Base-by-base conservation (phyloP, 78 protist genomes). In the Dictyostelium intermedium region DNA sequence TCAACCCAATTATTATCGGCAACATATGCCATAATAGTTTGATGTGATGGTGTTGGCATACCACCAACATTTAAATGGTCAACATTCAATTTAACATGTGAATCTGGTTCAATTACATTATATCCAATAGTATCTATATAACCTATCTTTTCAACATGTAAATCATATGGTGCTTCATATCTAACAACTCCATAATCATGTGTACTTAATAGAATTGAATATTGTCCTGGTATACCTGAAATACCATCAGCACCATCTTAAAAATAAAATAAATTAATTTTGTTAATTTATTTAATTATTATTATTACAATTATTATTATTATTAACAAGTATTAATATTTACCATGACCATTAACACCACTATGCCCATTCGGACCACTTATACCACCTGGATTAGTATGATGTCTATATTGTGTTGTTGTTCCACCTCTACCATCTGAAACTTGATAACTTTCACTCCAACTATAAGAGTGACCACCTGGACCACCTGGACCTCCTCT, bases 1-100 rank as follows among this genome's bases (percentile, higher is more conserved):
- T 20, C 37, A 0, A 91, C 91, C 95, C 95, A 91, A 27, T 74
- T 18, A 45, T 82, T 83, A 50, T 91, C 83, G 1, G 43, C 35
- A n/a, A 91, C 34, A 45, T 83, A 91, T 8, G 91, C 45, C 56
- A 53, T 25, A 27, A 91, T 91, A 35, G 35, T 32, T 32, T 82
- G 89, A 30, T 72, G 66, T 30, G 89, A 83, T 30, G 95, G 95
- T 66, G 95, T 91, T 30, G 95, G 91, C 95, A 91, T 91, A 47
- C 91, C 91, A 43, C 91, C 95, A 78, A 82, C 47, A 43, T 91
- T 91, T 5, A 25, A 35, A 41, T 91, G 95, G n/a, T 73, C 43
- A 0, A 91, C 95, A 32, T 30, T 61, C 9, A 91, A 61, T 14
- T 47, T 76, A 8, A 84, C 86, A 61, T 84, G 60, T 8, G 74